Evolutionary conservation across 257 asterid genomes (phyloP), one percentile per base, ranked within the genome.

Genomic region (Forsythia viridissima): DNA sequence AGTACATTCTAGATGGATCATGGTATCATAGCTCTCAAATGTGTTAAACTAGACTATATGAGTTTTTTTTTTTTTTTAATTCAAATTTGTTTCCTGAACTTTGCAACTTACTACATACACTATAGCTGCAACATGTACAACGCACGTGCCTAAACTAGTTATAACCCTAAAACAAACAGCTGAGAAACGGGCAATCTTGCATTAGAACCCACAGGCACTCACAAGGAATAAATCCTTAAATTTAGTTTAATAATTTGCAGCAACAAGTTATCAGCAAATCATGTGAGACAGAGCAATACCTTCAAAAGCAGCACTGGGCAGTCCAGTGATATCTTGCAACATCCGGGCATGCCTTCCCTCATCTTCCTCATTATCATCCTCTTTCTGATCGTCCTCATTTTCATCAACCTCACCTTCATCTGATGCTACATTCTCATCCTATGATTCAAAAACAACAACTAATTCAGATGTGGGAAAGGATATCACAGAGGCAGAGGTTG

Each of bases 281-380:
- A 48, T 36, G 57, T 48, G 71, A 42, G n/a, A 44, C 6, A 51
- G 36, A 66, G 21, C 69, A 76, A 20, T 87, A 93, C 98, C 97
- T 85, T 76, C 90, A 79, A 95, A 93, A 67, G 96, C 89, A 77
- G 88, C 90, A 84, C 84, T 77, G 1, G 99, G 90, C 79, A 93
- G 94, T 78, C 97, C 97, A 72, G 99, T 93, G 74, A 95, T 86
- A 44, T 75, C 86, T 84, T 91, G 90, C 91, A 95, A 79, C 96
- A 95, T 90, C 84, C 97, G 86, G 0, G 74, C 78, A 84, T 93
- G 98, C 80, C 88, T 88, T 70, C 75, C 91, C 57, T 82, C 90
- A 36, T 89, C 93, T 41, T 88, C 86, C 12, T 83, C 80, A 30
- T 82, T 85, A 61, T 21, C 77, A 61, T 63, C 70, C 15, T 63